Evolutionary conservation across 805 yeast genomes (phyloP).

Genomic region (Teunomyces stri): DNA sequence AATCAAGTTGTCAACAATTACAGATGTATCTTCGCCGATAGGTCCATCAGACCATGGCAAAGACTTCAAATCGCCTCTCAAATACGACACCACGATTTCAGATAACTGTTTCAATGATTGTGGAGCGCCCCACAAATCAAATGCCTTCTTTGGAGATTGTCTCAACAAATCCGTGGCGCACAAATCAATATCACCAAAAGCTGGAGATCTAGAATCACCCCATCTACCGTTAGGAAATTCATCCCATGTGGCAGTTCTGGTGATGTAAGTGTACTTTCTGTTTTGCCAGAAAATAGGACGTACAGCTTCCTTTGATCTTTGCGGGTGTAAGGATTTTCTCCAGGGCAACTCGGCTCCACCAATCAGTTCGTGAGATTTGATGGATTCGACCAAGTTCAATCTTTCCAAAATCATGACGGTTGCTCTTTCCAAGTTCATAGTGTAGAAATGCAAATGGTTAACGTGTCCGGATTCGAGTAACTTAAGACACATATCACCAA

Average conservation of each 20-base stretch:
- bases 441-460: slow-evolving; percentile 90
- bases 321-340: slow-evolving; percentile 85
- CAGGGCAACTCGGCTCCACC: slow-evolving; percentile 63
- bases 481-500: slow-evolving; percentile 78
- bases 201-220: slow-evolving; percentile 98
- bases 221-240: slow-evolving; percentile 98
- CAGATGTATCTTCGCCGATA: slow-evolving; percentile 68
- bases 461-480: slow-evolving; percentile 69
- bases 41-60: slow-evolving; percentile 97
- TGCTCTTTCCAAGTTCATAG: slow-evolving; percentile 94
- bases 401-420: slow-evolving; percentile 83
- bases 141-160: slow-evolving; percentile 76
- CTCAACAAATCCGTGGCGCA: slow-evolving; percentile 77
- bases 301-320: slow-evolving; percentile 74
- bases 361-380: slow-evolving; percentile 37
- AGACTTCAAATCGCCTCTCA: slow-evolving; percentile 66
- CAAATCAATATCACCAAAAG: slow-evolving; percentile 86
- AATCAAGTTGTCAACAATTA: slow-evolving; percentile 58
- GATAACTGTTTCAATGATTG: slow-evolving; percentile 56
- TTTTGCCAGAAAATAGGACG: slow-evolving; percentile 97
- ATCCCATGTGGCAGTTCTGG: slow-evolving; percentile 93
- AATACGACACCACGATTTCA: slow-evolving; percentile 61
- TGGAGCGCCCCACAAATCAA: slow-evolving; percentile 89
- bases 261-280: slow-evolving; percentile 83
- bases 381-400: slow-evolving; percentile 53